phyloP scores from a whole-genome alignment of 305 asterid genomes.

The Solanum hybrid region DNA sequence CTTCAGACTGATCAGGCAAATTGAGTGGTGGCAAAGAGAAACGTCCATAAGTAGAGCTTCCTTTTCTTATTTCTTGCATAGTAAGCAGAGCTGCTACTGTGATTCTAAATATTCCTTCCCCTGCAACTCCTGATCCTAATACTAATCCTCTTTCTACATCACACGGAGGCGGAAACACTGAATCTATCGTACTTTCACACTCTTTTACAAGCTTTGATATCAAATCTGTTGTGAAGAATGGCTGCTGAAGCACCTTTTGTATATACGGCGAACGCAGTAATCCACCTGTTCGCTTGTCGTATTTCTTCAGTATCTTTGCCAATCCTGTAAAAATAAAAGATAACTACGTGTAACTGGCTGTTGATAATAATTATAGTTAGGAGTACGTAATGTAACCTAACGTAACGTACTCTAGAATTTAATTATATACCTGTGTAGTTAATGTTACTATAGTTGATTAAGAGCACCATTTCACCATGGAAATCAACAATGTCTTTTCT shows the following conservation, averaged over 20 bases:
- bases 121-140: slow-evolving; percentile 19
- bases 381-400: neutral
- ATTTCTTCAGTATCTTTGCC: slow-evolving; percentile 81
- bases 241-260: slow-evolving; percentile 65
- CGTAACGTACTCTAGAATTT: neutral
- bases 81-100: slow-evolving; percentile 80
- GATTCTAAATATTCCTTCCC: slow-evolving; percentile 77
- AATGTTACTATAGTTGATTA: slow-evolving; percentile 75
- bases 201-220: slow-evolving; percentile 83
- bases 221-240: slow-evolving; percentile 77
- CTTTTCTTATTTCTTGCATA: slow-evolving; percentile 83
- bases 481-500: slow-evolving; percentile 82
- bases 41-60: slow-evolving; percentile 81
- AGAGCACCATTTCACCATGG: slow-evolving; percentile 96
- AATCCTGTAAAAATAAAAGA: slow-evolving; percentile 29
- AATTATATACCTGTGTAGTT: slow-evolving; percentile 68
- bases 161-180: slow-evolving; percentile 46
- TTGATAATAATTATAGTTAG: neutral
- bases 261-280: slow-evolving; percentile 61
- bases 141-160: slow-evolving; percentile 2
- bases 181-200: slow-evolving; percentile 66
- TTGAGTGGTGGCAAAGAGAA: slow-evolving; percentile 90
- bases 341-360: neutral
- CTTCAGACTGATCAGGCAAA: slow-evolving; percentile 48
- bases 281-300: slow-evolving; percentile 88